Base-by-base conservation (phyloP, 495 filamentous ascomycete species). In the Penicillium arizonense region DNA sequence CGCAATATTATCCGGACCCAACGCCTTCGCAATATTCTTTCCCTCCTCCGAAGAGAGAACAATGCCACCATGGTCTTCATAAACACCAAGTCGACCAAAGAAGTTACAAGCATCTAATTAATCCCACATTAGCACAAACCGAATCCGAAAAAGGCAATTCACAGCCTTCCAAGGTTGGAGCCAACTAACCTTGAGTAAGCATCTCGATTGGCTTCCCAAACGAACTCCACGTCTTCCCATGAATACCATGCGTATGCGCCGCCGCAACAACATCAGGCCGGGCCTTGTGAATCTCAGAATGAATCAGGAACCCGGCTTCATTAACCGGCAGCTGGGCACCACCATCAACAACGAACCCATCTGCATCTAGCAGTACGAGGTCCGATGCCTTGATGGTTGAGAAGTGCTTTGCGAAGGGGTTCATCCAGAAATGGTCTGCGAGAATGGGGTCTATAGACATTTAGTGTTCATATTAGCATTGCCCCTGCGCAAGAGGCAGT, bases 241-340 rank as follows among this genome's bases (percentile, higher is more conserved):
- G 66, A 14, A 77, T 61, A 10, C 71, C 62, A 59, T 80, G 78
- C 3, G 76, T 76, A 59, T 79, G 78, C 32, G 75, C 76, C 16
- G 73, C 76, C 10, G 77, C 77, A 34, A 78, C 57, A 3, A 81
- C 75, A 68, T 80, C 77, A 10, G 74, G 75, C 11, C 78, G 65
- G 10, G 72, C 75, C 52, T 73, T 76, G 53, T 81, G 77, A 13
- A 81, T 74, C 49, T 77, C 76, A 0, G 68, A 73, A 63, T 80
- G 87, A 60, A 90, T 90, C 52, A 83, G 73, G 61, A 87, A 89
- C 3, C 84, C 87, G 4, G 87, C 85, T 20, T 83, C 81, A 65
- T 89, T 90, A 55, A 81, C 70, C 4, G 73, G 68, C 7, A 68
- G 47, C 41, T 76, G 73, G 20, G 67, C 67, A 23, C 85, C 78